phyloP scores from a whole-genome alignment of 768 basidiomycete species.

The Leccinum variicolor region DNA sequence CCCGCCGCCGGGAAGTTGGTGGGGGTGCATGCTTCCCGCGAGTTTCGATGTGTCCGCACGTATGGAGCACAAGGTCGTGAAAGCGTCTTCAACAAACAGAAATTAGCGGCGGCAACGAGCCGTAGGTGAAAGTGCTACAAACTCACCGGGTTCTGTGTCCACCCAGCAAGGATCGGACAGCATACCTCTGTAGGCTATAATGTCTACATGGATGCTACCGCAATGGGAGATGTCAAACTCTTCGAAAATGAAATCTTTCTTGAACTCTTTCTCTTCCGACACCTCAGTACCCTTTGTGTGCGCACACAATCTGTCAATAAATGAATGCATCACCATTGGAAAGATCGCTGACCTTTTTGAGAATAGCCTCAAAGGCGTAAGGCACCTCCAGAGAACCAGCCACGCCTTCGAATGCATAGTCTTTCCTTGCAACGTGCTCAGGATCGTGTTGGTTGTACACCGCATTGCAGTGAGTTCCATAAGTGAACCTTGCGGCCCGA shows the following conservation, averaged over 20 bases:
- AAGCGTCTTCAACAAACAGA: background rate
- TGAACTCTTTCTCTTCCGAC: slow-evolving; percentile 14
- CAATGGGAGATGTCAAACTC: slow-evolving; percentile 13
- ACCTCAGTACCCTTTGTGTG: slow-evolving; percentile 8
- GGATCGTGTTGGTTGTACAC: slow-evolving; percentile 7
- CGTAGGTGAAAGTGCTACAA: background rate
- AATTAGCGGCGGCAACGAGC: background rate
- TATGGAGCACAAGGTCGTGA: slow-evolving; percentile 10
- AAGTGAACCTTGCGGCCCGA: slow-evolving; percentile 10
- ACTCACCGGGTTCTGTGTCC: slow-evolving; percentile 8
- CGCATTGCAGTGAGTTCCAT: slow-evolving; percentile 14
- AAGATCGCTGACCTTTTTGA: slow-evolving; percentile 3
- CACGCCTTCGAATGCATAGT: slow-evolving; percentile 7
- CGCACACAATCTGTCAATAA: background rate
- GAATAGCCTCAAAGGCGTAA: slow-evolving; percentile 8
- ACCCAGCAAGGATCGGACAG: slow-evolving; percentile 5
- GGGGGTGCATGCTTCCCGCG: slow-evolving; percentile 6
- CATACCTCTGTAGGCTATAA: slow-evolving; percentile 12
- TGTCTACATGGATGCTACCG: slow-evolving; percentile 14
- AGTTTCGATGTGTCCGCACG: slow-evolving; percentile 13
- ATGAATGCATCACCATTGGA: background rate
- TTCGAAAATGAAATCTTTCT: slow-evolving; percentile 11
- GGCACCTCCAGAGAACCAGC: slow-evolving; percentile 9
- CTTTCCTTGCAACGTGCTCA: slow-evolving; percentile 4
- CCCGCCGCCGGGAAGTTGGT: slow-evolving; percentile 7